Conservation (phyloP, 805 yeast species). For the Candida bentonensis region DNA sequence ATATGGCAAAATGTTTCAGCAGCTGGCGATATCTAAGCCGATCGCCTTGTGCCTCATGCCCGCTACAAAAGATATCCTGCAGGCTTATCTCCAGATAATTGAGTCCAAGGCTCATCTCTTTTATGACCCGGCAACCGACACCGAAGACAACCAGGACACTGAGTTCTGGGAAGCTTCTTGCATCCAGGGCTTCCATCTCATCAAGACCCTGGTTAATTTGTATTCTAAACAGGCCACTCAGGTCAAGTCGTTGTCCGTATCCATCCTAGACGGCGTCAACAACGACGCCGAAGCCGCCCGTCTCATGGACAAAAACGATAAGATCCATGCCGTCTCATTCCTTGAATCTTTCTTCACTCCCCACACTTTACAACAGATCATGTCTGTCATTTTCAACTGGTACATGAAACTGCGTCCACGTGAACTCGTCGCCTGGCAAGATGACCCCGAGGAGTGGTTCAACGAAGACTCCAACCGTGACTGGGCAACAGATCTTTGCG, state of each 20-base stretch:
- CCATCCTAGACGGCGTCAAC: too few species aligned
- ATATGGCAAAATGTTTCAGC: conserved; percentile 58
- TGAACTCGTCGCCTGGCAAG: conserved; percentile 69
- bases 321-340: conserved; percentile 39
- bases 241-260: too few species aligned
- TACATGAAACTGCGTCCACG: conserved; percentile 60
- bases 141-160: conserved; percentile 29
- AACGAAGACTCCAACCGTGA: conserved; percentile 47
- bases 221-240: conserved; percentile 55
- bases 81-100: conserved; percentile 44
- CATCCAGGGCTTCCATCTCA: conserved; percentile 39
- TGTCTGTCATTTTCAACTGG: conserved; percentile 56
- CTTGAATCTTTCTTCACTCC: conserved; percentile 45
- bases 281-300: conserved; percentile 42
- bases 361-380: conserved; percentile 38
- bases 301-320: conserved; percentile 36
- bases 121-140: conserved; percentile 6
- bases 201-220: conserved; percentile 51
- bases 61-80: conserved; percentile 43
- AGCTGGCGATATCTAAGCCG: conserved; percentile 45
- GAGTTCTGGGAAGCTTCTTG: conserved; percentile 66
- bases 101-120: conserved; percentile 45
- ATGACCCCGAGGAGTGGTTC: conserved; percentile 89
- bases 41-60: conserved; percentile 60
- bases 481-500: conserved; percentile 74